Percentiles rank a stretch among this genome's conserved stretches.
Evolutionary conservation across 2,329 filamentous ascomycete genomes (phyloP).

Genomic region (Ophiostoma sp.): DNA sequence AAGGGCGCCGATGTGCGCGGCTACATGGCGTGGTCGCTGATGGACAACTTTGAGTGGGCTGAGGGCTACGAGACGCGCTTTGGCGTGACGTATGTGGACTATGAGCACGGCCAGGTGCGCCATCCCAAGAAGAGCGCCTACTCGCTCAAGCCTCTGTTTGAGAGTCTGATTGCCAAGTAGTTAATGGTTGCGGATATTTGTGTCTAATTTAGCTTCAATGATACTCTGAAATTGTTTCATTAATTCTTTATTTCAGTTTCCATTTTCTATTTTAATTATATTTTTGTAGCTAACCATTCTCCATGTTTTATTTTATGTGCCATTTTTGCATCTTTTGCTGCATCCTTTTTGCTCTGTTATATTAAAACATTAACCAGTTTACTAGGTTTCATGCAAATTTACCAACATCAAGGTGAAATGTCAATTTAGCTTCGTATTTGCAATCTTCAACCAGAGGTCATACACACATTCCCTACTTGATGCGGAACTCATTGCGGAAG

Average conservation of each 20-base stretch:
- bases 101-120: slow-evolving; percentile 70
- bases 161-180: slow-evolving; percentile 53
- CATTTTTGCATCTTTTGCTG: background rate
- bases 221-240: too few species aligned
- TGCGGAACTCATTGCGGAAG: background rate
- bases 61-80: slow-evolving; percentile 85
- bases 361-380: too few species aligned
- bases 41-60: slow-evolving; percentile 93
- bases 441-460: background rate
- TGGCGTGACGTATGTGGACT: slow-evolving; percentile 79
- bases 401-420: background rate
- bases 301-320: background rate
- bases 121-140: slow-evolving; percentile 79
- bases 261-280: background rate
- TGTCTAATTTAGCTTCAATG: too few species aligned
- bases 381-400: too few species aligned
- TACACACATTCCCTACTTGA: background rate
- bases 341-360: background rate
- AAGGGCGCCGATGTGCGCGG: slow-evolving; percentile 70
- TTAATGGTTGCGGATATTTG: background rate
- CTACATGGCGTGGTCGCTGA: slow-evolving; percentile 81
- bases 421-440: background rate
- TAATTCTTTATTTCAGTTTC: background rate
- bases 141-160: slow-evolving; percentile 65
- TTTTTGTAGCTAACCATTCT: background rate